Base-by-base conservation (phyloP, 2,329 filamentous ascomycete species). In the Zelopaecilomyces penicillatus region DNA sequence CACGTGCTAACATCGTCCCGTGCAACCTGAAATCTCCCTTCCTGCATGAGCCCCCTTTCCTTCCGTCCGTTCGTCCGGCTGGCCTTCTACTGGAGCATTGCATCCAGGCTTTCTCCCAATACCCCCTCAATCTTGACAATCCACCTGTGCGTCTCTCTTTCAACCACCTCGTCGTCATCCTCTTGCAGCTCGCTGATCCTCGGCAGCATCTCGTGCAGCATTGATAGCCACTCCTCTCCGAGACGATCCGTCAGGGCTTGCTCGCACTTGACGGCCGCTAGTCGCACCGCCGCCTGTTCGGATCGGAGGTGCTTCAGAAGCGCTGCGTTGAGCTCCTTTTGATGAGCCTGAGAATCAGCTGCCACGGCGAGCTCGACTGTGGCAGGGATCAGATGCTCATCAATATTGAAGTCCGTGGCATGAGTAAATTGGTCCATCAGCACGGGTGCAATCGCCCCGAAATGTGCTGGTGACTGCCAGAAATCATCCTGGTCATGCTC, bases 141-240 rank as follows among this genome's bases (percentile, higher is more conserved):
- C 91, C 93, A 96, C 57, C 80, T 75, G 60, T 90, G 78, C 33
- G 89, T 91, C 70, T 95, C 90, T 59, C 81, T 74, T 70, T 98
- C 93, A 27, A 98, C 91, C 29, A 76, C 75, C 68, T 97, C 93
- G 59, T 97, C 90, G 54, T 97, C 93, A 62, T 98, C 93, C 61
- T 98, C 93, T 68, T 95, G 85, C 58, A 95, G 65, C 69, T 98
- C 93, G 58, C 87, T 94, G 56, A 99, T 95, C 52, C 91, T 87
- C 19, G 94, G 91, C 62, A 98, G 68, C 85, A 96, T 97, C 75
- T 98, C 93, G 0, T 91, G 88, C 60, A 97, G 65, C 70, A 94
- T 77, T 1, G 82, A 78, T 48, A 98, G 68, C 93, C 93, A 98
- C 60, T 98, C 93, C 63, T 97, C 90, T 47, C 90, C 90, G 28